phyloP scores from a whole-genome alignment of 306 rosid genomes.

The Pterocarpus macrocarpus region DNA sequence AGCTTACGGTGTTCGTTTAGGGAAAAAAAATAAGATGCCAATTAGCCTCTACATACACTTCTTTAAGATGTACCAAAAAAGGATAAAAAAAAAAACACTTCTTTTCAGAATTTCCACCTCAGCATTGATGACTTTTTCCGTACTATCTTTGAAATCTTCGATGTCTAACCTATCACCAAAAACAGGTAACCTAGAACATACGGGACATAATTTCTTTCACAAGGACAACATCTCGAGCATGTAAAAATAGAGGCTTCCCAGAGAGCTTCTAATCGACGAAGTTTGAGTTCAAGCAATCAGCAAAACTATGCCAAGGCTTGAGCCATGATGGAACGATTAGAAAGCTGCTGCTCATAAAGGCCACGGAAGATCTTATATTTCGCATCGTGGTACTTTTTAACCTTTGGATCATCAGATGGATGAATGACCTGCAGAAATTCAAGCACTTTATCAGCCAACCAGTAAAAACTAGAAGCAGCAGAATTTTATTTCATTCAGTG shows the following conservation, averaged over 20 bases:
- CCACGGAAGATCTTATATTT: constrained; percentile 79
- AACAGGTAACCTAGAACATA: constrained; percentile 12
- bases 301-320: constrained; percentile 67
- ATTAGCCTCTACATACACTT: constrained; percentile 31
- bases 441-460: constrained; percentile 24
- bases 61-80: neutral
- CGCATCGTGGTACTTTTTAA: constrained; percentile 85
- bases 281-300: constrained; percentile 38
- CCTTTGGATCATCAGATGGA: constrained; percentile 88
- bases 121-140: constrained; percentile 4
- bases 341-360: constrained; percentile 86
- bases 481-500: neutral
- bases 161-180: constrained; percentile 9
- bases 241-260: neutral
- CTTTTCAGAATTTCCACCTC: neutral
- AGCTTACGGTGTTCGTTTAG: neutral
- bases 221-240: neutral
- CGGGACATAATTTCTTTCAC: constrained; percentile 5
- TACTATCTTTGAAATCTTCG: neutral
- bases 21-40: neutral
- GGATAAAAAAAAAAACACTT: no score
- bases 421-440: constrained; percentile 71
- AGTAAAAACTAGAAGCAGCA: constrained; percentile 21
- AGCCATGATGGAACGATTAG: constrained; percentile 78
- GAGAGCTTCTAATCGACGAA: constrained; percentile 9